Conservation (phyloP, 1,284 basidiomycete species). For the Bondarzewia mesenterica region DNA sequence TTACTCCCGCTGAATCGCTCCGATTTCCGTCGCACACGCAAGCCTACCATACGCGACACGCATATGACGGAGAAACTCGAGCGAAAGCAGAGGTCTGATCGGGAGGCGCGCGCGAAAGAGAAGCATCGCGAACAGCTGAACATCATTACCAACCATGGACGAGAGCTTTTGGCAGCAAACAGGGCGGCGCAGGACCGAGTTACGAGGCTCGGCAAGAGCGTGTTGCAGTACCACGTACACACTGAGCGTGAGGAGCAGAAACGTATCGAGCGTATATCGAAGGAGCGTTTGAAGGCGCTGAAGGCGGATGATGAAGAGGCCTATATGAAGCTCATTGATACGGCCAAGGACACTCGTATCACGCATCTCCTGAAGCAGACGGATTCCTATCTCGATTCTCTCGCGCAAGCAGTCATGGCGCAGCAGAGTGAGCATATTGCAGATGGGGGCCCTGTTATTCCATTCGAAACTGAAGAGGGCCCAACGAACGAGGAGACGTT, state of each 20-base stretch:
- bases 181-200: conserved; percentile 71
- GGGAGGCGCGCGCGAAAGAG: conserved; percentile 91
- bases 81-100: conserved; percentile 85
- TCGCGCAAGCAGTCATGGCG: conserved; percentile 90
- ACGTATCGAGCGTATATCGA: conserved; percentile 90
- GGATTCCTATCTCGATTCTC: conserved; percentile 89
- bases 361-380: conserved; percentile 95
- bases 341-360: conserved; percentile 98
- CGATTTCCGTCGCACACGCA: conserved; percentile 85
- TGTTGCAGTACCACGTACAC: conserved; percentile 78
- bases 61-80: conserved; percentile 88
- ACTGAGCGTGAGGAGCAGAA: conserved; percentile 99
- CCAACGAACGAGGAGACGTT: conserved; percentile 86
- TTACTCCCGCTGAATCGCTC: conserved; percentile 87
- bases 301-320: conserved; percentile 99
- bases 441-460: conserved; percentile 14
- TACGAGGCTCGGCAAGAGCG: conserved; percentile 77
- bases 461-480: conserved; percentile 52
- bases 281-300: conserved; percentile 97
- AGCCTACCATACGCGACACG: conserved; percentile 85
- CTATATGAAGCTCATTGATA: conserved; percentile 98
- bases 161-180: conserved; percentile 61
- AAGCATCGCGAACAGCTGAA: conserved; percentile 94
- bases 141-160: conserved; percentile 84
- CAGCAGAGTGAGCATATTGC: conserved; percentile 86